Evolutionary conservation across 495 filamentous ascomycete genomes (phyloP), one percentile per base, ranked within the genome.

Genomic region (Stereocaulon alpinum): DNA sequence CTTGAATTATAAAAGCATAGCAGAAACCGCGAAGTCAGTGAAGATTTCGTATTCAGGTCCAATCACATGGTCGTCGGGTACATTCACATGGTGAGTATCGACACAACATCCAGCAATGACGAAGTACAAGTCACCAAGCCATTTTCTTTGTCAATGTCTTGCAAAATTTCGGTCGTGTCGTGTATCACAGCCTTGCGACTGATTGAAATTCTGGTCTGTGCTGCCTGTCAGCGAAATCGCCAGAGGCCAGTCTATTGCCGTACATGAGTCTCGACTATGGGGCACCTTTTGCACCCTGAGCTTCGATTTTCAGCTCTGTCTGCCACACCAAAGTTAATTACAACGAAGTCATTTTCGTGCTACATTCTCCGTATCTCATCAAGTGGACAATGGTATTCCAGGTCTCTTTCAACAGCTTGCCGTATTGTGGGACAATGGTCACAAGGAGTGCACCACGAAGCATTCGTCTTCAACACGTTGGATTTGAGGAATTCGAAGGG

Each of bases 181-280:
- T n/a, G n/a, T n/a, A n/a, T n/a, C n/a, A n/a, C n/a, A n/a, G n/a
- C n/a, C n/a, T n/a, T n/a, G n/a, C n/a, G n/a, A n/a, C n/a, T n/a
- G n/a, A n/a, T n/a, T n/a, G n/a, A n/a, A n/a, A n/a, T n/a, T n/a
- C n/a, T n/a, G n/a, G n/a, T n/a, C n/a, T n/a, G n/a, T n/a, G n/a
- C n/a, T n/a, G n/a, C n/a, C n/a, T n/a, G 47, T 67, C 42, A 64
- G 61, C 40, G 0, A 7, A 55, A 40, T 12, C 32, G 18, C 3
- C 6, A 10, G 11, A 18, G 22, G 10, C 14, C 18, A 6, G 15
- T 29, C 5, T n/a, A 17, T 15, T 30, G 22, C 48, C 54, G 6
- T 44, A 67, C 64, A 67, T 58, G 6, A 67, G 53, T 37, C 65
- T 53, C 22, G 65, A 64, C 63, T 60, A 67, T 1, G 62, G 65